A percentile compares a stretch with the other conserved stretches of the same genome.
phyloP scores from a whole-genome alignment of 257 asterid genomes.

The Euphrasia confusa region DNA sequence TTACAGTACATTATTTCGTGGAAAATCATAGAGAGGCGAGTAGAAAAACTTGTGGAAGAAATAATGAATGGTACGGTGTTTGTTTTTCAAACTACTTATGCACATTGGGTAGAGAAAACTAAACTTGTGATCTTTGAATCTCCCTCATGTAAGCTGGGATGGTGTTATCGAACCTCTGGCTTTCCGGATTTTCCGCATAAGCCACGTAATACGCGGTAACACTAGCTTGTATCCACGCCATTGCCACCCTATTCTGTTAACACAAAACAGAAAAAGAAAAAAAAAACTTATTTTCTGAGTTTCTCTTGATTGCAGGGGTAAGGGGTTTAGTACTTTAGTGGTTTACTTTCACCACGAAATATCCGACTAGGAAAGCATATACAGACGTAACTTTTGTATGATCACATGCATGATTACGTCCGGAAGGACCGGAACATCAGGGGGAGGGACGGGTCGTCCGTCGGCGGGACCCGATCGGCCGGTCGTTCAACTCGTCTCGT shows the following conservation, averaged over 20 bases:
- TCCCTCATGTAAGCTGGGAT: constrained; percentile 34
- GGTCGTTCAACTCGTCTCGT: no score
- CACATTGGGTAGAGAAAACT: constrained; percentile 21
- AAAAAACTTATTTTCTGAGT: background rate
- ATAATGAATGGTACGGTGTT: constrained; percentile 3
- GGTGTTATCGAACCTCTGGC: constrained; percentile 41
- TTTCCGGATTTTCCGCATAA: constrained; percentile 56
- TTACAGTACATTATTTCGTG: no score
- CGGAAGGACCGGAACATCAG: no score
- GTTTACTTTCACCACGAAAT: constrained; percentile 32
- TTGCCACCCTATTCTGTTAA: constrained; percentile 51
- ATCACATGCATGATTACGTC: no score
- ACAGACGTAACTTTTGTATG: constrained; percentile 33
- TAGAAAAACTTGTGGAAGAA: no score
- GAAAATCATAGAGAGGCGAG: no score
- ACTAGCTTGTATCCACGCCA: constrained; percentile 60
- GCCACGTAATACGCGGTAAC: constrained; percentile 52
- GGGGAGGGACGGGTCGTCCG: no score
- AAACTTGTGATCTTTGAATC: constrained; percentile 37
- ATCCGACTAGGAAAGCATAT: constrained; percentile 50
- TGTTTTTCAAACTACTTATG: constrained; percentile 24
- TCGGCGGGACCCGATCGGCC: no score
- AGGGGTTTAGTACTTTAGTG: background rate
- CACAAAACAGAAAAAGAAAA: no score
- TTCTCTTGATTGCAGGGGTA: background rate